Base-by-base conservation (phyloP, 2,329 filamentous ascomycete genomes). In the Fusarium torulosum region DNA sequence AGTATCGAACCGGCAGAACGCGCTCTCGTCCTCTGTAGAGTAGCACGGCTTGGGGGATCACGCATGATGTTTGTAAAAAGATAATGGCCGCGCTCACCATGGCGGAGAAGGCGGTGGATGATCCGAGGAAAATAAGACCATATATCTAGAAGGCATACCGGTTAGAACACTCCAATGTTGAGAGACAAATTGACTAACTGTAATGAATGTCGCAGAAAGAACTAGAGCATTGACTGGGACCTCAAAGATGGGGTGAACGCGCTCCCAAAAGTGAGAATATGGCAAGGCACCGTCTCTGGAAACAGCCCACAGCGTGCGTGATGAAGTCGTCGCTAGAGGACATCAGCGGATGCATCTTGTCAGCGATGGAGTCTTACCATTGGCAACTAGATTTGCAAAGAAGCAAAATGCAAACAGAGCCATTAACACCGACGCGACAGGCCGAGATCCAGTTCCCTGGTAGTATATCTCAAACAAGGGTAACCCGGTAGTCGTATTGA, bases 41-140 rank as follows among this genome's bases (percentile, higher is more conserved):
- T 1, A 75, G 52, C 4, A 76, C 69, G 1, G 64, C 67, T 29
- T 76, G 75, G 0, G 75, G 75, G 14, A 76, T 68, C 17, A 69
- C 58, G 6, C 66, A 74, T 1, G 72, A 74, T 0, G 69, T 72
- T 27, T 72, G 67, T 0, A 74, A 52, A 10, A 75, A 75, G 21
- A 75, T 70, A 23, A 75, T 74, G 7, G 71, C 61, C 0, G 72
- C 66, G 50, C 64, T 74, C 44, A 75, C 72, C 70, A 74, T 74
- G 4, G 71, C 62, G 0, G 69, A 63, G 29, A 74, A 74, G 2
- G 75, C 75, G 2, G 75, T 75, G 3, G 71, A 69, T 0, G 73
- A 76, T 4, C 75, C 75, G 2, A 76, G 60, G 44, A 75, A 76
- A 1, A 76, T 72, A 7, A 74, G 54, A 3, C 72, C 75, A 9